Evolutionary conservation across 805 yeast genomes (phyloP), one percentile per base, ranked within the genome.

Genomic region (Nakazawaea holstii): DNA sequence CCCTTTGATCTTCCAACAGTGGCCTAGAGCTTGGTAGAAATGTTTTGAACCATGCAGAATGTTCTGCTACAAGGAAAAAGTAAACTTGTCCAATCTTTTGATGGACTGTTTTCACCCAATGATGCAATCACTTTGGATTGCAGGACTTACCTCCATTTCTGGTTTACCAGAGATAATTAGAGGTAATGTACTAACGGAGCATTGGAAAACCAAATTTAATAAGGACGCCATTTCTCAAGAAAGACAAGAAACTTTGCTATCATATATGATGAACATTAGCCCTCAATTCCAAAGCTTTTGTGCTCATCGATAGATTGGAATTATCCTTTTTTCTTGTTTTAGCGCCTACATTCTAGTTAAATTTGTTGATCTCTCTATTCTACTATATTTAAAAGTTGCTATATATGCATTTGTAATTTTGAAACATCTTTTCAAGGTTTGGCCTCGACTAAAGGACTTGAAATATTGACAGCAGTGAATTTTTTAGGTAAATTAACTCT

Each of bases 401-500:
- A 5, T 3, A 20, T 3, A 20, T 3, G 24, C n/a, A 11, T 3
- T 33, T n/a, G 17, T n/a, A 9, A 6, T 33, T 33, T 4, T 33
- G 36, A 13, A 5, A 3, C 7, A 13, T 8, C 9, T 15, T 11
- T 3, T 33, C 15, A 33, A 13, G 36, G 36, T 33, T 50, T 51
- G 13, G 45, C 56, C 26, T 49, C 55, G n/a, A 45, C 45, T 14
- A 49, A 62, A 0, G 90, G 90, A 62, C 91, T 84, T 2, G 90
- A 80, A 43, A 88, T 86, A 60, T 86, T 88, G 14, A 88, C 95
- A 0, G 96, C 95, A 4, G 92, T 87, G 59, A 87, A 87, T 62
- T 82, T 84, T 75, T 89, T 87, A 15, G 99, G 99, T 65, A 94
- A 72, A 1, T 84, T 80, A 37, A 94, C 98, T 59, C 97, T 80